Percentiles rank a stretch among this genome's conserved stretches.
Conservation (phyloP, 768 basidiomycete species). For the Tephrocybe sp. region DNA sequence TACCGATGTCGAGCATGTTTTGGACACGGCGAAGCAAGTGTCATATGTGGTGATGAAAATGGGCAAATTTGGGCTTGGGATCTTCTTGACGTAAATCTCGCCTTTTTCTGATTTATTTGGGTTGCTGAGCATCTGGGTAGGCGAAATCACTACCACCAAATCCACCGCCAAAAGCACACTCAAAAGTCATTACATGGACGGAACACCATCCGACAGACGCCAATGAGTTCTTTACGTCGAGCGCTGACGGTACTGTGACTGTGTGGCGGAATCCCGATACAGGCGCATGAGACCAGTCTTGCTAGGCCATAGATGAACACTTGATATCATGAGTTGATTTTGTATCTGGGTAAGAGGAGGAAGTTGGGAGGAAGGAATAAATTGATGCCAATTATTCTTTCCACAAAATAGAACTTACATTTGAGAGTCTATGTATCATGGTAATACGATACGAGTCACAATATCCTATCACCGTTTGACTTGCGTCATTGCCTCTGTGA, state of each 20-base stretch:
- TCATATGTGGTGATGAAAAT: constrained; percentile 88
- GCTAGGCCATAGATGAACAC: neutral
- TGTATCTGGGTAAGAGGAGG: neutral
- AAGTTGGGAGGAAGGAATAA: neutral
- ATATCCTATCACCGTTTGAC: constrained; percentile 34
- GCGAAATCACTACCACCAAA: constrained; percentile 67
- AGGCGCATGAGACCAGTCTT: constrained; percentile 6
- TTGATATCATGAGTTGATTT: no score
- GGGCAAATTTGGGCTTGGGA: constrained; percentile 94
- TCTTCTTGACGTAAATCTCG: constrained; percentile 72
- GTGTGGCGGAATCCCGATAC: constrained; percentile 66
- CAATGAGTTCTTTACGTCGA: constrained; percentile 84
- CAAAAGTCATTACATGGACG: constrained; percentile 87
- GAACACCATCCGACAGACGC: constrained; percentile 83
- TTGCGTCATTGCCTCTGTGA: constrained; percentile 46
- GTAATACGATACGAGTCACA: constrained; percentile 9
- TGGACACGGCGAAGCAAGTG: constrained; percentile 75
- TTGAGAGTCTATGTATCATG: constrained; percentile 11
- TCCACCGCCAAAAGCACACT: constrained; percentile 76
- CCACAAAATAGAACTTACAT: constrained; percentile 12
- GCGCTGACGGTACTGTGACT: constrained; percentile 89
- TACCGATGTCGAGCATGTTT: constrained; percentile 84
- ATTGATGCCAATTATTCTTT: constrained; percentile 5
- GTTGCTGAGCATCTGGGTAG: constrained; percentile 39
- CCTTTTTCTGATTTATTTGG: neutral